Percentiles rank a stretch among this genome's conserved stretches.
Conservation (phyloP, 179 eudicot genomes). For the Camellia oleifera region DNA sequence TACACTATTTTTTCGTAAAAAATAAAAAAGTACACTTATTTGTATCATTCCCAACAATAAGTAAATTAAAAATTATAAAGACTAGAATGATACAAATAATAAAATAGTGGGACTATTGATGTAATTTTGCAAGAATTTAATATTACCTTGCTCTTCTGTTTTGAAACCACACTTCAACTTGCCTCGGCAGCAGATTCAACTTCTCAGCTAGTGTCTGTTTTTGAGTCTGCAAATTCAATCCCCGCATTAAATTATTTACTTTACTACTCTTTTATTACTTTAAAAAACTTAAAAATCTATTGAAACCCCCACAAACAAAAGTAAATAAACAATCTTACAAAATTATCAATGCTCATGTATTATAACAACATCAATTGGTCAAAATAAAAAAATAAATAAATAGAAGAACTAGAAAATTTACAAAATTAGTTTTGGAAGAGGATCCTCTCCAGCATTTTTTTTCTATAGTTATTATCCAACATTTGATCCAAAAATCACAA, state of each 20-base stretch:
- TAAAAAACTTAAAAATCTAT: background rate
- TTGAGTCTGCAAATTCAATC: slow-evolving; percentile 14
- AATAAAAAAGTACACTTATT: background rate
- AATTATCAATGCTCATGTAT: background rate
- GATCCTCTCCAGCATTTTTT: no score
- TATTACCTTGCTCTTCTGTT: slow-evolving; percentile 32
- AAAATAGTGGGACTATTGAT: no score
- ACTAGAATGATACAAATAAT: no score
- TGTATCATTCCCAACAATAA: no score
- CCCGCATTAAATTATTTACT: background rate
- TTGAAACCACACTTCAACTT: slow-evolving; percentile 40
- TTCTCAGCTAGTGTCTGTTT: slow-evolving; percentile 22
- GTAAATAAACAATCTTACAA: background rate
- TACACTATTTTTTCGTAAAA: background rate
- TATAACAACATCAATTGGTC: no score
- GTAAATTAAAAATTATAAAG: no score
- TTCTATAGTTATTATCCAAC: no score
- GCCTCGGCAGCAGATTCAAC: slow-evolving; percentile 28
- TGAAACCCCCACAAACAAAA: background rate
- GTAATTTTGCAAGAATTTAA: background rate
- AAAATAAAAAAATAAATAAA: no score
- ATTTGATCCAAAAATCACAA: no score
- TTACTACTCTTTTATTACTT: no score
- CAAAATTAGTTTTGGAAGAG: no score
- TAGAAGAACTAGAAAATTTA: no score